A percentile compares a stretch with the other conserved stretches of the same genome.
phyloP scores from a whole-genome alignment of 495 filamentous ascomycete species.

The Saxophila tyrrhenica region DNA sequence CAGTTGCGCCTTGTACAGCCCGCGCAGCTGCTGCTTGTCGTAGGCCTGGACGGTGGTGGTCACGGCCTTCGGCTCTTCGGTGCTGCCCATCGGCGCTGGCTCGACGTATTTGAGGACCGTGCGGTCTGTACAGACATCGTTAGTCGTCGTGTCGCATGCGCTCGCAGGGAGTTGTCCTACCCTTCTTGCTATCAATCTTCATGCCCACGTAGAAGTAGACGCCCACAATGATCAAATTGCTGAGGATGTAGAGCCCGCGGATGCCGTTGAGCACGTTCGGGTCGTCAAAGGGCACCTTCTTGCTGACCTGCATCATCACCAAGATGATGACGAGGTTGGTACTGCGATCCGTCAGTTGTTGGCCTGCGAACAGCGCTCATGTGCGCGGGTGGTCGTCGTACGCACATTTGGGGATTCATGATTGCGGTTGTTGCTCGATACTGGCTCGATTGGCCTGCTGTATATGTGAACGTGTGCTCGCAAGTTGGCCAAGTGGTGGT shows the following conservation, averaged over 20 bases:
- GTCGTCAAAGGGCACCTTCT: slow-evolving; percentile 91
- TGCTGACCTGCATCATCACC: slow-evolving; percentile 94
- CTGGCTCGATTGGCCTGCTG: no score
- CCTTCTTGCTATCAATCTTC: slow-evolving; percentile 88
- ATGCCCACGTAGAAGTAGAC: slow-evolving; percentile 74
- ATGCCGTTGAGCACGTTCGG: slow-evolving; percentile 73
- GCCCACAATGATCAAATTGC: slow-evolving; percentile 75
- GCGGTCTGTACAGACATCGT: slow-evolving; percentile 67
- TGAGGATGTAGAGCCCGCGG: slow-evolving; percentile 70
- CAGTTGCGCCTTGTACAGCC: slow-evolving; percentile 77
- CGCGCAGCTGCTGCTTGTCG: slow-evolving; percentile 73
- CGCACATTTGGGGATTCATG: no score
- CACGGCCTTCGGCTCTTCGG: slow-evolving; percentile 85
- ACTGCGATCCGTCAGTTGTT: no score
- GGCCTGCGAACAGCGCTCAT: no score
- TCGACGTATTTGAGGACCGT: slow-evolving; percentile 99
- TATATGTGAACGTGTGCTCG: no score
- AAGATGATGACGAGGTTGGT: slow-evolving; percentile 29
- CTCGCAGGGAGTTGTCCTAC: slow-evolving; percentile 47
- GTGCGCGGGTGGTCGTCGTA: no score
- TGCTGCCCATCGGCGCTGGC: slow-evolving; percentile 79
- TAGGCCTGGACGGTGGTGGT: slow-evolving; percentile 93
- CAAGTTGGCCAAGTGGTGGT: no score
- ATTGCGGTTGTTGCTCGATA: no score
- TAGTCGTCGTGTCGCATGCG: no score